Evolutionary conservation across 352 stramenopile species (phyloP).

Genomic region (Halophytophthora batemanensis): DNA sequence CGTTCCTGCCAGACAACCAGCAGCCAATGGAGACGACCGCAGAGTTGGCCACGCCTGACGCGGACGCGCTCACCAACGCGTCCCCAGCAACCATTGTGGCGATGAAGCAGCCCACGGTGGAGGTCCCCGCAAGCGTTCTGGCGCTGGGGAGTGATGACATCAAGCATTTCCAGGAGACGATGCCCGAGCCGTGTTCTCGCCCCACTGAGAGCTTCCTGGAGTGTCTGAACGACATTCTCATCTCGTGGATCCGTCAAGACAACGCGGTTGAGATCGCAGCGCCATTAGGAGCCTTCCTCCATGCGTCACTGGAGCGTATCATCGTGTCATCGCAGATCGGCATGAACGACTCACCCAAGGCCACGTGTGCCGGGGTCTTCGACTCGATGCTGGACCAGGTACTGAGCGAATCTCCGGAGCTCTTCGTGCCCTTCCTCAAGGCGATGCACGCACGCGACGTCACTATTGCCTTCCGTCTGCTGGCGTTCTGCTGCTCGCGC

Average conservation of each 20-base stretch:
- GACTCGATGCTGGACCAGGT: slow-evolving; percentile 83
- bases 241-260: slow-evolving; percentile 78
- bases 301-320: slow-evolving; percentile 65
- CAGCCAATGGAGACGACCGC: slow-evolving; percentile 30
- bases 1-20: slow-evolving; percentile 73
- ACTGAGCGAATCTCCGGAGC: slow-evolving; percentile 56
- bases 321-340: slow-evolving; percentile 76
- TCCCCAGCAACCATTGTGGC: slow-evolving; percentile 9
- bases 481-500: slow-evolving; percentile 74
- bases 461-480: slow-evolving; percentile 68
- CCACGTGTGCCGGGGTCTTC: slow-evolving; percentile 60
- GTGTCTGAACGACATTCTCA: slow-evolving; percentile 80
- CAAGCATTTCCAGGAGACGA: slow-evolving; percentile 73
- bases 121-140: slow-evolving; percentile 53
- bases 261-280: slow-evolving; percentile 67
- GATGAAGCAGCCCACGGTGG: slow-evolving; percentile 24
- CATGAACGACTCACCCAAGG: slow-evolving; percentile 55
- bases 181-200: slow-evolving; percentile 56
- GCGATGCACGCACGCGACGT: slow-evolving; percentile 75
- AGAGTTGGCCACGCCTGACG: slow-evolving; percentile 24
- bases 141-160: slow-evolving; percentile 68
- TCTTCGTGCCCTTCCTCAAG: slow-evolving; percentile 79
- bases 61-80: slow-evolving; percentile 14
- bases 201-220: slow-evolving; percentile 74
- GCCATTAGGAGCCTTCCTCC: slow-evolving; percentile 57